Evolutionary conservation across 2,329 filamentous ascomycete genomes (phyloP).

Genomic region (Furcasterigmium furcatum): DNA sequence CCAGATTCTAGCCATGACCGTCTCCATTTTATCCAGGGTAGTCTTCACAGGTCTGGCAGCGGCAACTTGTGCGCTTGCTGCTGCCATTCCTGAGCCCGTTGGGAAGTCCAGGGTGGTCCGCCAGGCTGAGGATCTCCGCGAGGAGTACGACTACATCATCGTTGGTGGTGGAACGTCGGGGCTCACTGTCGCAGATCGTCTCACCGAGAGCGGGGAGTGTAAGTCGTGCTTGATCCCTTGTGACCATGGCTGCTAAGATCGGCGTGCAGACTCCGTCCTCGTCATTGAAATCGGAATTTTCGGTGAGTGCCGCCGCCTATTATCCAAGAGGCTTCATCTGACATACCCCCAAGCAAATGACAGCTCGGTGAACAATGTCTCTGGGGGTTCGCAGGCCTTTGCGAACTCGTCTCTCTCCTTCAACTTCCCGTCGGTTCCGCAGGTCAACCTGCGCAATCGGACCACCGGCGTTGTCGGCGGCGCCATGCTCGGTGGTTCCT

Average conservation of each 20-base stretch:
- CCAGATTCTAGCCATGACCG: too few species aligned
- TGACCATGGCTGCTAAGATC: neutral
- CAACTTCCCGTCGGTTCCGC: constrained; percentile 11
- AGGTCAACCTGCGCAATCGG: constrained; percentile 11
- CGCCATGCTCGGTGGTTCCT: constrained; percentile 21
- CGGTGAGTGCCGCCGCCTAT: constrained; percentile 2
- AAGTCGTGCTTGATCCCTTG: neutral
- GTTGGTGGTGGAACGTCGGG: constrained; percentile 15
- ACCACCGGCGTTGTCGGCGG: constrained; percentile 14
- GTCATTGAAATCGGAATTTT: constrained; percentile 16
- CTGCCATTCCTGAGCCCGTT: too few species aligned
- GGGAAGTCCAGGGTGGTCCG: too few species aligned
- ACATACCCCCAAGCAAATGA: constrained; percentile 14
- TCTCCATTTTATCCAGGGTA: too few species aligned
- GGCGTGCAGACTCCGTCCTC: constrained; percentile 10
- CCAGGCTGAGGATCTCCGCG: too few species aligned
- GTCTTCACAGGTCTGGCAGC: too few species aligned
- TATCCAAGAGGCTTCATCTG: neutral
- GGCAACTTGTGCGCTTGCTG: too few species aligned
- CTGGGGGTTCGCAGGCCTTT: constrained; percentile 7
- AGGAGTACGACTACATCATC: constrained; percentile 17
- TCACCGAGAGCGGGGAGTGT: constrained; percentile 14
- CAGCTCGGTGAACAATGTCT: constrained; percentile 16
- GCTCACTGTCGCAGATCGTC: constrained; percentile 13
- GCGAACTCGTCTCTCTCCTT: constrained; percentile 4